Conservation (phyloP, 345 rosid genomes). For the Eucalyptus marginata region DNA sequence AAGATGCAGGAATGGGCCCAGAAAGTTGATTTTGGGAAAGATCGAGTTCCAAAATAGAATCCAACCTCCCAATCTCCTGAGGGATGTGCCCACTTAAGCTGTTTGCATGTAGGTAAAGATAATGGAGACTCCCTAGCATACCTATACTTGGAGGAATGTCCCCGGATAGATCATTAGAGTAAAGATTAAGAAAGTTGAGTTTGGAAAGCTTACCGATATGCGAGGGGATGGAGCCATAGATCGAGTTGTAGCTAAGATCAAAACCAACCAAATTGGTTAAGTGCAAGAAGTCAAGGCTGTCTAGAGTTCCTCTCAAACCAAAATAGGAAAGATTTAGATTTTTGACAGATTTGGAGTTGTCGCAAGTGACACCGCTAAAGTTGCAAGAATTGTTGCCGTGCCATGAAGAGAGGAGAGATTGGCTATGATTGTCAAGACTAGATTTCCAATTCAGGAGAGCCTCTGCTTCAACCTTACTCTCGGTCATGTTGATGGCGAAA, state of each 20-base stretch:
- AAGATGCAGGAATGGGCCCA: too few species aligned
- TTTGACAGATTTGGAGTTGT: accelerated
- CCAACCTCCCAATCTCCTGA: too few species aligned
- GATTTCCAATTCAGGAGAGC: background rate
- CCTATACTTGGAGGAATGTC: background rate
- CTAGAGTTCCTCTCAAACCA: background rate
- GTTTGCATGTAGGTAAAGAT: accelerated
- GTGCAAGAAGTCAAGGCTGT: background rate
- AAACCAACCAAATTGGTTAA: background rate
- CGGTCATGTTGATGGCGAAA: background rate
- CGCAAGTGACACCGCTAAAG: background rate
- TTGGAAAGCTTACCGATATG: background rate
- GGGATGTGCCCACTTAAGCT: too few species aligned
- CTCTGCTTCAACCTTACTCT: background rate
- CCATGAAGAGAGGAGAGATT: background rate
- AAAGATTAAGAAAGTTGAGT: background rate
- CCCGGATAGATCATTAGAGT: background rate
- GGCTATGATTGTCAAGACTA: background rate
- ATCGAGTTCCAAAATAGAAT: too few species aligned
- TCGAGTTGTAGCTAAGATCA: accelerated
- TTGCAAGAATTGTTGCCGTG: background rate
- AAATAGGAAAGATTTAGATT: background rate
- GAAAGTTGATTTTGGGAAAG: too few species aligned
- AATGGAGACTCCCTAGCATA: background rate
- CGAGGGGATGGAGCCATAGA: background rate